phyloP scores from a whole-genome alignment of 1,284 basidiomycete species.

The Xanthoconium separans region DNA sequence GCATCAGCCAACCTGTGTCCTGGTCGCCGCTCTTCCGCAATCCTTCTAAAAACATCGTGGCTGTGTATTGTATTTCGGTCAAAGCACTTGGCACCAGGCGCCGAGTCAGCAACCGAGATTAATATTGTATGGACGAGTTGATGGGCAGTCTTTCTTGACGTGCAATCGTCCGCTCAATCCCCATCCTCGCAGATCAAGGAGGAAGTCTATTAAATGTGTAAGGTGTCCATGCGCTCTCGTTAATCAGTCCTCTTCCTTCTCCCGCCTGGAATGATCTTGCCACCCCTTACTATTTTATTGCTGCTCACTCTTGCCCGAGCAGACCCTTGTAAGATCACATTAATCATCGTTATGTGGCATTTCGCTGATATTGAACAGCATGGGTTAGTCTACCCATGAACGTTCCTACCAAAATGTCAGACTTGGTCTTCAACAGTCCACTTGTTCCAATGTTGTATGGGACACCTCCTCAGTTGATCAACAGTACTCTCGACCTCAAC shows the following conservation, averaged over 20 bases:
- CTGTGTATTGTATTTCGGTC: no score
- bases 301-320: neutral
- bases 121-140: no score
- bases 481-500: constrained; percentile 19
- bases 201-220: no score
- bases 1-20: no score
- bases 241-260: neutral
- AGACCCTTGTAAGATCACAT: neutral
- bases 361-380: constrained; percentile 6
- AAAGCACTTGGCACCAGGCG: no score
- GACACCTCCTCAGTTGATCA: constrained; percentile 23
- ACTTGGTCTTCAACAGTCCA: constrained; percentile 14
- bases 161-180: no score
- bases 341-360: neutral
- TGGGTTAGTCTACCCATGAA: constrained; percentile 17
- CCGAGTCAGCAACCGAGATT: no score
- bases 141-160: no score
- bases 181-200: no score
- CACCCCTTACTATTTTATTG: neutral
- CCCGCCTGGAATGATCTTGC: neutral
- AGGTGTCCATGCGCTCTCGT: no score
- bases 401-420: constrained; percentile 12
- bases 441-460: constrained; percentile 22
- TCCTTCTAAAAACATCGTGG: no score
- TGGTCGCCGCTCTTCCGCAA: no score